Conservation (phyloP, 208 protist genomes). For the Leishmania braziliensis region DNA sequence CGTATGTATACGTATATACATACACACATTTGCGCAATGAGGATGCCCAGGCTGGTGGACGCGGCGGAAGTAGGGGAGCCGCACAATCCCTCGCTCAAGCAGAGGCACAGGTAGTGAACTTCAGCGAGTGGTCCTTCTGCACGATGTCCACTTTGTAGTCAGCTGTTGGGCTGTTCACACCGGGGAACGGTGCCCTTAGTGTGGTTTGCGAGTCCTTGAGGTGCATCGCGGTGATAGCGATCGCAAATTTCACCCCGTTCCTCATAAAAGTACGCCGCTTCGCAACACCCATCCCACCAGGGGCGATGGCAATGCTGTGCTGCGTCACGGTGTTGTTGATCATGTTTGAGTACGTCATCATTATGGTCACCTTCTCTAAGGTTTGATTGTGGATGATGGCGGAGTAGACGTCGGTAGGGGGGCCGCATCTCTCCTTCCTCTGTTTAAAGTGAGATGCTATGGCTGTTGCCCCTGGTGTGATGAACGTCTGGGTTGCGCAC, state of each 20-base stretch:
- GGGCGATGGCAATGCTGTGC: constrained; percentile 15
- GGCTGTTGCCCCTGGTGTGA: background rate
- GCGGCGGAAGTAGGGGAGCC: too few relatives aligned
- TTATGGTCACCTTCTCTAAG: constrained; percentile 32
- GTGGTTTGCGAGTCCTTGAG: background rate
- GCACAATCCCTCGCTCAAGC: too few relatives aligned
- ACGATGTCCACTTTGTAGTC: constrained; percentile 44
- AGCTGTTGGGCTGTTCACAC: constrained; percentile 35
- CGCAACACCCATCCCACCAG: background rate
- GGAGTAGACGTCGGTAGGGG: constrained; percentile 76
- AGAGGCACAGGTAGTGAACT: too few relatives aligned
- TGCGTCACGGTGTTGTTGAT: constrained; percentile 10
- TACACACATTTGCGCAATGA: too few relatives aligned
- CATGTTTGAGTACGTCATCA: constrained; percentile 40
- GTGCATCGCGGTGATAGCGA: background rate
- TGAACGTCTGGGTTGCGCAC: background rate
- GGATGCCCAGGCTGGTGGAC: too few relatives aligned
- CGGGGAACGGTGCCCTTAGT: constrained; percentile 41
- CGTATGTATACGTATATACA: too few relatives aligned
- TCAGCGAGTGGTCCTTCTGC: constrained; percentile 3
- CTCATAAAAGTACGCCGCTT: background rate
- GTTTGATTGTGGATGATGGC: constrained; percentile 54
- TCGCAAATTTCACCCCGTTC: background rate
- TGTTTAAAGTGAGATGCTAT: background rate
- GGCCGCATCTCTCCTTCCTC: constrained; percentile 43